Base-by-base conservation (phyloP, 768 basidiomycete genomes). In the Guyanaporus albipodus region DNA sequence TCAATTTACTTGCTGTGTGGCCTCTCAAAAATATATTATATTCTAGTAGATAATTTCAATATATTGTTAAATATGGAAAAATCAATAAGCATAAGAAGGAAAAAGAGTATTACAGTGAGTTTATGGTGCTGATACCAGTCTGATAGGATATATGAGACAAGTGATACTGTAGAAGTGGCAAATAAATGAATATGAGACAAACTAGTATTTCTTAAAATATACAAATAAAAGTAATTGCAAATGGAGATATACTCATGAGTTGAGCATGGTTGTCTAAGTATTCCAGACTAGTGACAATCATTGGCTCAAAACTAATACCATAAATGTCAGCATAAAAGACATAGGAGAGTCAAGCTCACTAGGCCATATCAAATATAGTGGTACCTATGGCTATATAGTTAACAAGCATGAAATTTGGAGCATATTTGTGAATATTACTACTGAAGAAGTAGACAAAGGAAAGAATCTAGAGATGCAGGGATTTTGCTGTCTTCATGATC, bases 401-500 rank as follows among this genome's bases (percentile, higher is more conserved):
- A 38, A 23, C 8, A 2, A 10, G 23, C 24, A 8, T 27, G 32
- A 8, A 24, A 14, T 14, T 15, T 6, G 18, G n/a, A 23, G n/a
- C n/a, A n/a, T 48, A 11, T 33, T 21, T 10, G 19, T n/a, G n/a
- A 34, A 18, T 6, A 14, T 42, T 71, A 63, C 78, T 83, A 48
- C 67, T 71, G 52, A 79, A 69, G 65, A 85, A 83, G 42, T 80
- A 70, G 1, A 69, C 61, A 6, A 81, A 34, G 0, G 70, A 70
- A 21, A 82, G 55, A 39, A 85, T 49, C 68, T 74, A 72, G 8
- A 82, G 72, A 4, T 86, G 84, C 0, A 77, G 76, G 1, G 76
- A 72, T 18, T 60, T 72, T 53, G 73, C 74, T 1, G 76, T 72
- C 54, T 61, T 67, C 5, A 59, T 48, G 18, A 83, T 76, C 58